Conservation (phyloP, 2,329 filamentous ascomycete genomes). For the Lasiodiplodia theobromae region DNA sequence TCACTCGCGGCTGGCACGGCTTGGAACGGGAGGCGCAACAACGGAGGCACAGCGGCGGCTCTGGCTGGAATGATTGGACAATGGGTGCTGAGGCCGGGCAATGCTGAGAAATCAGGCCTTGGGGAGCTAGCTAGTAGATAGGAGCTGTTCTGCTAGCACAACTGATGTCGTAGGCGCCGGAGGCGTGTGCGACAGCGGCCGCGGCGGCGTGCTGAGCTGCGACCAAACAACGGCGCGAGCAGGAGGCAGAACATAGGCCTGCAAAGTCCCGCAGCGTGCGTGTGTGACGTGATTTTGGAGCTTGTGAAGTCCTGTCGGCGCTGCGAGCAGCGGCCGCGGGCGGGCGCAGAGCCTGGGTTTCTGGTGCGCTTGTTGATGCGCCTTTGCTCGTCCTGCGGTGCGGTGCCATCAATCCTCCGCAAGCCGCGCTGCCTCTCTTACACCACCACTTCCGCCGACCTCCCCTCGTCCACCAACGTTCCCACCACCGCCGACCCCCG, state of each 20-base stretch:
- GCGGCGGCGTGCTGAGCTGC: conserved; percentile 17
- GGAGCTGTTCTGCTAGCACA: conserved; percentile 8
- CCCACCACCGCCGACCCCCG: conserved; percentile 19
- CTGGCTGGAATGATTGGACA: conserved; percentile 10
- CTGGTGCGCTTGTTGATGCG: conserved; percentile 25
- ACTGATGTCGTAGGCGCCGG: conserved; percentile 5
- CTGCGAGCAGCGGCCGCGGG: conserved; percentile 7
- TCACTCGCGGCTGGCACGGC: conserved; percentile 9
- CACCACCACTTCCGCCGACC: conserved; percentile 28
- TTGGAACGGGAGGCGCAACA: conserved; percentile 9
- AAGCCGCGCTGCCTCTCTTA: conserved; percentile 26
- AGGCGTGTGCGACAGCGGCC: conserved; percentile 12
- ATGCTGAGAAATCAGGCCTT: background rate
- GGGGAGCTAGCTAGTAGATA: conserved; percentile 11
- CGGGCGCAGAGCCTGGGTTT: conserved; percentile 5
- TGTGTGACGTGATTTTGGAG: conserved; percentile 11
- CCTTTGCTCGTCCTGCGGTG: conserved; percentile 27
- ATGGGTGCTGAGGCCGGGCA: background rate
- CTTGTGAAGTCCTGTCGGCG: background rate
- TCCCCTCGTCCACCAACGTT: conserved; percentile 22
- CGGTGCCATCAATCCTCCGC: conserved; percentile 28
- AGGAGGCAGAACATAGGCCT: conserved; percentile 3
- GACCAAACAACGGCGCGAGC: conserved; percentile 7
- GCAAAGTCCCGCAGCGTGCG: background rate
- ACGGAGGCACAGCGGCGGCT: conserved; percentile 2